A percentile compares a stretch with the other conserved stretches of the same genome.
phyloP scores from a whole-genome alignment of 2,329 filamentous ascomycete genomes.

The Microcyclosporella mali region DNA sequence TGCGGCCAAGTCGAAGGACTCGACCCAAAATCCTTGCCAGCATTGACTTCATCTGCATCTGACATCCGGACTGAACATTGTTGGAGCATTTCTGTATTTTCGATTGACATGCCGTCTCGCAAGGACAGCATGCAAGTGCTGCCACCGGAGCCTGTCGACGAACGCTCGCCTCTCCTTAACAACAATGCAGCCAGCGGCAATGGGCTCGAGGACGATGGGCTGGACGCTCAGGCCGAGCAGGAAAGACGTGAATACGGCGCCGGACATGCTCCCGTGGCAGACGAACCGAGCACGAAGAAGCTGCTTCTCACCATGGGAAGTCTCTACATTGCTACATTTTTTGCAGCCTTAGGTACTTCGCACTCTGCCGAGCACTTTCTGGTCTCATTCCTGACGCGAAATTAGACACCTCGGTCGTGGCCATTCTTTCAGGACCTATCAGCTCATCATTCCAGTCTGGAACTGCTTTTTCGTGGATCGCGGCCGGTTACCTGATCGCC shows the following conservation, averaged over 20 bases:
- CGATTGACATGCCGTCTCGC: conserved; percentile 2
- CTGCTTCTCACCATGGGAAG: conserved; percentile 45
- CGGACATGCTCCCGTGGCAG: conserved; percentile 24
- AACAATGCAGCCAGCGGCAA: conserved; percentile 6
- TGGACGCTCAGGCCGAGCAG: conserved; percentile 28
- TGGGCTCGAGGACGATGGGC: conserved; percentile 9
- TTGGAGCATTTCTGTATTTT: no score
- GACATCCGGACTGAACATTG: no score
- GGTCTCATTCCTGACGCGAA: conserved; percentile 11
- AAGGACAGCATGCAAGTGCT: conserved; percentile 8
- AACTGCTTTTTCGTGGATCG: conserved; percentile 78
- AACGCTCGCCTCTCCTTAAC: conserved; percentile 20
- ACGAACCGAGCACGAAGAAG: conserved; percentile 44
- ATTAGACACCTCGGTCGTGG: conserved; percentile 71
- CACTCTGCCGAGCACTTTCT: background rate
- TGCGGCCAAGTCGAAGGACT: no score
- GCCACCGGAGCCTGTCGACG: conserved; percentile 15
- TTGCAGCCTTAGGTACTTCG: conserved; percentile 47
- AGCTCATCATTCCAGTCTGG: conserved; percentile 76
- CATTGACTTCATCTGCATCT: no score
- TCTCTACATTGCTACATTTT: conserved; percentile 50
- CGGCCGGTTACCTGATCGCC: conserved; percentile 78
- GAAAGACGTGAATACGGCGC: conserved; percentile 30
- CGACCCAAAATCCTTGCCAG: no score
- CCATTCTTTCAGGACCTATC: conserved; percentile 77